Evolutionary conservation across 2,329 filamentous ascomycete species (phyloP), one percentile per base, ranked within the genome.

Genomic region (Setomelanomma holmii): DNA sequence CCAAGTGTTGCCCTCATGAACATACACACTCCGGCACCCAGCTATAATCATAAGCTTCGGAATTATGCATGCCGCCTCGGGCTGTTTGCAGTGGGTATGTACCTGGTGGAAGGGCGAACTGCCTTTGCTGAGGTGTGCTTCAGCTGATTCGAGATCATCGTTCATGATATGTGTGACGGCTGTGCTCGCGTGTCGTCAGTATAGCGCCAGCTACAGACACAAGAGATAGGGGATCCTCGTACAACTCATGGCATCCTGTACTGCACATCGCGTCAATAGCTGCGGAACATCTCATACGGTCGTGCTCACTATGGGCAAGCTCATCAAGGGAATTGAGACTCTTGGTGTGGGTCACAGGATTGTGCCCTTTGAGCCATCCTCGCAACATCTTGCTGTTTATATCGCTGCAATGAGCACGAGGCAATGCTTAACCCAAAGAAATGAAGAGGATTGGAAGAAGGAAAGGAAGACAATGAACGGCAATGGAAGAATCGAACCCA

Each of bases 1-100:
- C 93, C 93, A 1, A 98, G 79, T 2, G 95, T 88, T 16, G 93
- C 92, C 63, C 87, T 84, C 75, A 98, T 87, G 72, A 98, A 98
- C 39, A 86, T 86, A 17, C 92, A 87, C 27, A 96, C 87, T 45
- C 91, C 89, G 60, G 88, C 82, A 23, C 92, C 93, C 27, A 98
- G 82, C 78, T 89, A 80, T 38, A 46, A 42, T 30, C 49, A 54
- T 73, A 44, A 72, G 69, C 54, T 39, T 33, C 12, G 12, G 30
- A 27, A 10, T 33, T 4, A 6, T 17, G 11, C 17, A 40, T 39
- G n/a, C 12, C 24, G 35, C 24, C 23, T 5, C 36, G 33, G 41
- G 54, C 43, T n/a, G 12, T 4, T 21, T 49, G 35, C 22, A 40
- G 40, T 23, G 21, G 17, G 19, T 21, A 23, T 62, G 51, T 67